Base-by-base conservation (phyloP, 345 rosid genomes). In the Pistacia vera region DNA sequence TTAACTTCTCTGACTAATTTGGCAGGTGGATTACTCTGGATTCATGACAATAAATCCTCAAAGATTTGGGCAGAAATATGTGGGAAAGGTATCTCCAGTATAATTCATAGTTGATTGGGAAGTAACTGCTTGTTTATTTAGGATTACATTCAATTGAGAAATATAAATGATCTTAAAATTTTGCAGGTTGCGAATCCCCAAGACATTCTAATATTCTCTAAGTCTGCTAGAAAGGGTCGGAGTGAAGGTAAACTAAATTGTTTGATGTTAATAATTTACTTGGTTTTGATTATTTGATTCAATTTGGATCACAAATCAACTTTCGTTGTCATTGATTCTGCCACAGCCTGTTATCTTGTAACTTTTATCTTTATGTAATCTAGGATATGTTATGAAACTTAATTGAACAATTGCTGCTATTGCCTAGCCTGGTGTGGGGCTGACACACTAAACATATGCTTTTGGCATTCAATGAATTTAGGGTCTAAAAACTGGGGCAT, bases 21-120 rank as follows among this genome's bases (percentile, higher is more conserved):
- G 62, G 75, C 91, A 93, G 98, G 98, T 93, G 63, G 99, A 96
- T 80, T 96, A 96, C 87, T 93, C 99, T 52, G 99, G 97, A 69
- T 96, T 92, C 78, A 96, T 93, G 98, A 96, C 99, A 46, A 92
- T 96, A 85, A 96, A 96, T 90, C 97, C 99, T 81, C 99, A 96
- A 81, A 89, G 93, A 75, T 96, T 96, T 87, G 99, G 99, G 78
- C 99, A 96, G 81, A 96, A 96, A 80, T 96, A 90, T 86, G 99
- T 96, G 64, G 97, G 99, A 67, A 96, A 96, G 99, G 99, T 93
- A 89, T 35, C 74, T 65, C 59, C 72, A 25, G 22, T 58, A 55
- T 80, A 70, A 22, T 18, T 74, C 73, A 7, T 67, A 52, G 17
- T 63, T 14, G 66, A 12, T 67, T 46, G 57, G 12, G 72, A 66